Evolutionary conservation across 371 early-diverging fungal genomes (phyloP), one percentile per base, ranked within the genome.

Genomic region (Haplosporangium sp.): DNA sequence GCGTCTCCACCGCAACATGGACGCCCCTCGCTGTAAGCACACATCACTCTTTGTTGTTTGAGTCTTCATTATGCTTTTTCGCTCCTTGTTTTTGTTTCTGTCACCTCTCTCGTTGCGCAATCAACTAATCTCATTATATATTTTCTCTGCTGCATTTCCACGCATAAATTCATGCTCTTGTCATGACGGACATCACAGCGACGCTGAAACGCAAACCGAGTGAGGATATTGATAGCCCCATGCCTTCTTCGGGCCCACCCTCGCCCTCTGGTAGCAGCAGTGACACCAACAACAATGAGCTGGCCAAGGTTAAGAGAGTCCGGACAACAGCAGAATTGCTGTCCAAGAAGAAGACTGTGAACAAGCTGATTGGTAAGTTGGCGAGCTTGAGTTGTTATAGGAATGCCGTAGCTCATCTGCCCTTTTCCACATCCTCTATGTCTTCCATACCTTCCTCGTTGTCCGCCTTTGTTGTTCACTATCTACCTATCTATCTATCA

Each of bases 161-260:
- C n/a, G n/a, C n/a, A n/a, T n/a, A n/a, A n/a, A n/a, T n/a, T n/a
- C n/a, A n/a, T n/a, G n/a, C n/a, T n/a, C n/a, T n/a, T n/a, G n/a
- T 62, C 29, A 60, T 64, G 74, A 47, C 61, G 50, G 62, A 67
- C 48, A 46, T 64, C 64, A 47, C 47, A 72, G 72, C 79, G 43
- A 59, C 69, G 47, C 61, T 77, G 61, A 77, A 77, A 54, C 79
- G 79, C 36, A 77, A 77, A 51, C 79, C 54, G 57, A 77, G 79
- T 50, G 67, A 71, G 52, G 79, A 77, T 65, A 55, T 63, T 65
- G 79, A 77, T 50, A 77, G 79, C 59, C 79, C 79, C 60, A 77
- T 77, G 79, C 79, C 79, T 40, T 77, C 79, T 40, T 71, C 72
- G 37, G 72, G 65, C 11, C 79, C 72, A 5, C 63, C 79, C 16